phyloP scores from a whole-genome alignment of 768 basidiomycete genomes.

The Collybia nuda region DNA sequence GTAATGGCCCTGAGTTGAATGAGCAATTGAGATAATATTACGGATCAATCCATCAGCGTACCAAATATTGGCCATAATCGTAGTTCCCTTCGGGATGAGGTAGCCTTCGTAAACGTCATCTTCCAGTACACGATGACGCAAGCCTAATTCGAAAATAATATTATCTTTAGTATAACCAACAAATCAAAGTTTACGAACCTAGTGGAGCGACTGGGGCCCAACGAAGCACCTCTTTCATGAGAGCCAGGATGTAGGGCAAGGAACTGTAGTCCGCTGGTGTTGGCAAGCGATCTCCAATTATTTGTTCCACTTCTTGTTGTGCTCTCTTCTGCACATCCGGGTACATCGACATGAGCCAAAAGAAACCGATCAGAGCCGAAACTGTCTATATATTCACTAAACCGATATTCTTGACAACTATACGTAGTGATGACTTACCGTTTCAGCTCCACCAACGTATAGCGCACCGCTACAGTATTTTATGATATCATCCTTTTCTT shows the following conservation, averaged over 20 bases:
- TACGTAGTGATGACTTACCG: no score
- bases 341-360: constrained; percentile 5
- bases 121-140: neutral
- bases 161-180: neutral
- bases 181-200: constrained; percentile 12
- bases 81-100: constrained; percentile 11
- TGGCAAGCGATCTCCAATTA: constrained; percentile 27
- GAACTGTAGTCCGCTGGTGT: constrained; percentile 20
- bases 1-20: neutral
- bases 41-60: neutral
- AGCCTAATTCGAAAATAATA: neutral
- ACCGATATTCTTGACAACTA: no score
- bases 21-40: neutral
- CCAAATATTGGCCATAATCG: constrained; percentile 9
- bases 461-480: no score
- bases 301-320: constrained; percentile 29
- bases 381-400: no score
- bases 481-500: no score
- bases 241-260: constrained; percentile 27
- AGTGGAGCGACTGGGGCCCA: constrained; percentile 22
- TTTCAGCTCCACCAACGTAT: no score
- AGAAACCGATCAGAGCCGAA: no score
- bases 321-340: constrained; percentile 30
- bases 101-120: constrained; percentile 11
- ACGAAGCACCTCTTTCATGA: constrained; percentile 28